These are phyloP conservation scores for Microcyclosporella mali DNA, from an alignment of 2,329 filamentous ascomycete genomes.

Conservation along the genomic window DNA sequence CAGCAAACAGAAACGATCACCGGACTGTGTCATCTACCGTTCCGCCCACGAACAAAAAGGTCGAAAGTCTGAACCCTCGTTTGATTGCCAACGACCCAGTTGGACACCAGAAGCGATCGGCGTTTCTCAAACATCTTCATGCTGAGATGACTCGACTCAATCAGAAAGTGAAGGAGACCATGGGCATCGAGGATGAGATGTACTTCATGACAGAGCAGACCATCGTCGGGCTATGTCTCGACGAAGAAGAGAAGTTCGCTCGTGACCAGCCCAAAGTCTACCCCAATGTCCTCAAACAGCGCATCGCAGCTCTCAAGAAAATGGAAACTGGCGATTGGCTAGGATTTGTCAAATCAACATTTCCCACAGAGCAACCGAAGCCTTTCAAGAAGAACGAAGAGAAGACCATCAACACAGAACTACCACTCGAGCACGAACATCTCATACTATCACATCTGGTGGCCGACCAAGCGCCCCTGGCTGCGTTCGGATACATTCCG, in stretches of 20 bases:
- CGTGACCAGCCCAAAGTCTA: conserved; percentile 66
- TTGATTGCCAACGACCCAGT: conserved; percentile 50
- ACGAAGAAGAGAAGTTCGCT: conserved; percentile 73
- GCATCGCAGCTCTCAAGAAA: conserved; percentile 67
- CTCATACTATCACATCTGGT: conserved; percentile 54
- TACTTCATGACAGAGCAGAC: conserved; percentile 59
- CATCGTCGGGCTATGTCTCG: conserved; percentile 61
- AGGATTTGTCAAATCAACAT: conserved; percentile 21
- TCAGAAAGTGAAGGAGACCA: conserved; percentile 26
- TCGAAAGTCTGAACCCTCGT: conserved; percentile 56
- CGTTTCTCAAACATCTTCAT: conserved; percentile 56
- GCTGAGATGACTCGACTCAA: conserved; percentile 63
- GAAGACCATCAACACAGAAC: conserved; percentile 58
- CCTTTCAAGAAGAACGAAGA: conserved; percentile 16
- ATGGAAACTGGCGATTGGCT: conserved; percentile 70
- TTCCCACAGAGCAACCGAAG: conserved; percentile 21
- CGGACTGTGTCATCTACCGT: conserved; percentile 6
- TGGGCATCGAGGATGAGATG: conserved; percentile 33
- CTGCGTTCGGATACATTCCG: conserved; percentile 68
- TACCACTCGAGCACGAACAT: conserved; percentile 63
- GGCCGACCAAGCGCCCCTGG: conserved; percentile 59
- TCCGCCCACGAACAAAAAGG: conserved; percentile 9
- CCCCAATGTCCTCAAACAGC: conserved; percentile 74
- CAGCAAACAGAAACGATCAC: background rate
- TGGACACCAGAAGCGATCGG: conserved; percentile 29